phyloP scores from a whole-genome alignment of 75 land plant genomes.

The Chamaecyparis obtusa region DNA sequence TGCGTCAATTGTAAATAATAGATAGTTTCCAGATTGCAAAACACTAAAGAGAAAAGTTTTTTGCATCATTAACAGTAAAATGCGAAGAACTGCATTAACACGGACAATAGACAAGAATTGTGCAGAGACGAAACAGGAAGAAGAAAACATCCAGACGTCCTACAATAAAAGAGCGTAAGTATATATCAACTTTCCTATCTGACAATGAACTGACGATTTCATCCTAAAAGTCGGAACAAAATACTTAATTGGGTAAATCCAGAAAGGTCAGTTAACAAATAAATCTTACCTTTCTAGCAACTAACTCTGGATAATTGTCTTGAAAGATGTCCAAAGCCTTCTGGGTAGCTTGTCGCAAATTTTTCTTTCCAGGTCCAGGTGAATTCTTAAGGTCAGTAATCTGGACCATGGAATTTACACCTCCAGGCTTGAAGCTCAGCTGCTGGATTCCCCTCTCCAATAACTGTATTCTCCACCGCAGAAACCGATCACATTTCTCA shows the following conservation, averaged over 20 bases:
- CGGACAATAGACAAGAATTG: background rate
- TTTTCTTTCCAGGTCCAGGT: conserved; percentile 22
- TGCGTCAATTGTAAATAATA: background rate
- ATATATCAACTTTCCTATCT: background rate
- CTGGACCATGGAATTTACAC: conserved; percentile 56
- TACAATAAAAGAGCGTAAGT: too few relatives aligned
- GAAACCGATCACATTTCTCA: conserved; percentile 41
- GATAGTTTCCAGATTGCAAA: background rate
- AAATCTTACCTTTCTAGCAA: conserved; percentile 45
- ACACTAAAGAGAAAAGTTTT: background rate
- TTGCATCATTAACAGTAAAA: background rate
- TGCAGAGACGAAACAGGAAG: background rate
- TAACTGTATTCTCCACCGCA: conserved; percentile 65
- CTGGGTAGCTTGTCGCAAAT: conserved; percentile 29
- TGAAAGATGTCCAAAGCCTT: conserved; percentile 42
- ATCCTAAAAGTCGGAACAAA: background rate
- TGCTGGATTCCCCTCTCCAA: conserved; percentile 55
- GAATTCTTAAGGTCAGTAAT: conserved; percentile 64
- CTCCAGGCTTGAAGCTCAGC: conserved; percentile 53
- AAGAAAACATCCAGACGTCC: background rate
- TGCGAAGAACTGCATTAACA: background rate
- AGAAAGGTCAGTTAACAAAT: background rate
- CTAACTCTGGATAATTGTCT: conserved; percentile 72
- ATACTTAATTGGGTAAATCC: background rate
- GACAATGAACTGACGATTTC: background rate